A percentile compares a stretch with the other conserved stretches of the same genome.
phyloP scores from a whole-genome alignment of 257 asterid species.

The Ilex asprella region DNA sequence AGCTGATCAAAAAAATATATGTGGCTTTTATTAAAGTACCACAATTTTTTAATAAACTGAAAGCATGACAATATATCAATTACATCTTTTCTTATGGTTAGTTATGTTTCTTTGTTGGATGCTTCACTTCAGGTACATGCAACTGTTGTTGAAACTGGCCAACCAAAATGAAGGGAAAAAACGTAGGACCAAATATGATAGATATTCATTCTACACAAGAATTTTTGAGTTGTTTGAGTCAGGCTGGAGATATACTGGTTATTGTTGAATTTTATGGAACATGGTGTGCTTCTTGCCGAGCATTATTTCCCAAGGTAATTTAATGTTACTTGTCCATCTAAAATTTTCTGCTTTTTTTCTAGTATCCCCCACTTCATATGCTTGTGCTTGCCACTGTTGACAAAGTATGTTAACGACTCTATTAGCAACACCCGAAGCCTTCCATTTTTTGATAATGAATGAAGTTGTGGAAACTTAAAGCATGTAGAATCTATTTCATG shows the following conservation, averaged over 20 bases:
- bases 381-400: background rate
- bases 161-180: constrained; percentile 89
- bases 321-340: background rate
- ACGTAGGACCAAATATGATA: constrained; percentile 81
- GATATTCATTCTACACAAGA: constrained; percentile 86
- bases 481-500: too few species aligned
- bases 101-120: constrained; percentile 12
- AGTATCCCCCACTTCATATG: background rate
- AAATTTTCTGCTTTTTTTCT: background rate
- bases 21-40: too few species aligned
- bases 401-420: background rate
- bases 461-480: too few species aligned
- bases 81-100: constrained; percentile 10
- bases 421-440: background rate
- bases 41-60: too few species aligned
- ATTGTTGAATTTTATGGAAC: constrained; percentile 85
- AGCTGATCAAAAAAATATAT: too few species aligned
- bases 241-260: constrained; percentile 82
- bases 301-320: constrained; percentile 75
- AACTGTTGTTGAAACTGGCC: constrained; percentile 52
- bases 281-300: constrained; percentile 96
- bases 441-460: too few species aligned
- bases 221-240: constrained; percentile 58
- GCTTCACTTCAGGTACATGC: constrained; percentile 42
- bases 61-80: too few species aligned